Percentiles rank a stretch among this genome's conserved stretches.
phyloP scores from a whole-genome alignment of 2,329 filamentous ascomycete species.

The Penicillium janthinellum region DNA sequence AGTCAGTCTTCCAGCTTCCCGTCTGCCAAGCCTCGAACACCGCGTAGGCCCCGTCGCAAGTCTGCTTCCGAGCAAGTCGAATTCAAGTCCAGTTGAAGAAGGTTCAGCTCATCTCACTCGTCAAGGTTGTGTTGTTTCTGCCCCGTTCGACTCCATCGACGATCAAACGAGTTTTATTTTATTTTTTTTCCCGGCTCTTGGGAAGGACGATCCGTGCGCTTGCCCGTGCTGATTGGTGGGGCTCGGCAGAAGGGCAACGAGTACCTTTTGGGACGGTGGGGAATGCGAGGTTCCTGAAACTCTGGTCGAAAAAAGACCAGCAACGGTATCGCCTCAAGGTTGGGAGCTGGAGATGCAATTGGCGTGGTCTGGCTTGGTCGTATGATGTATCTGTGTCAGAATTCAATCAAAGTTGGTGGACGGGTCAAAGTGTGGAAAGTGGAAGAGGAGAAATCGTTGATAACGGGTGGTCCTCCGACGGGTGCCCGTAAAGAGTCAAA shows the following conservation, averaged over 20 bases:
- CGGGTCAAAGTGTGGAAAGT: background rate
- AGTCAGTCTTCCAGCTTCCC: no score
- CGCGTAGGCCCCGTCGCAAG: conserved; percentile 11
- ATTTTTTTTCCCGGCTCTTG: conserved; percentile 16
- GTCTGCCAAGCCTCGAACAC: conserved; percentile 10
- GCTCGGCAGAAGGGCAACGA: conserved; percentile 21
- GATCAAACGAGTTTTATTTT: conserved; percentile 11
- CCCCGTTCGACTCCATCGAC: conserved; percentile 3
- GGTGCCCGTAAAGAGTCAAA: background rate
- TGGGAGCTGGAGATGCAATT: background rate
- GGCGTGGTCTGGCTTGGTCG: background rate
- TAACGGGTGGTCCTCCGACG: background rate
- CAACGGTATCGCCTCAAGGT: background rate
- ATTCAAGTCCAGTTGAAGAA: background rate
- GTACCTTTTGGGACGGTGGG: conserved; percentile 19
- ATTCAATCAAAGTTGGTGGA: background rate
- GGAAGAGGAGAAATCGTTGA: background rate
- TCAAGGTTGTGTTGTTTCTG: background rate
- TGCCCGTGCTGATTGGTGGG: conserved; percentile 24
- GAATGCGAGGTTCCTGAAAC: conserved; percentile 18
- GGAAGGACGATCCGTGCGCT: conserved; percentile 24
- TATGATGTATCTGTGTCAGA: background rate
- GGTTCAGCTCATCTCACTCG: background rate
- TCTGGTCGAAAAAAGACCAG: background rate
- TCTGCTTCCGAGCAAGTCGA: background rate